phyloP scores from a whole-genome alignment of 2,329 filamentous ascomycete species.

The Colletotrichum sp. region DNA sequence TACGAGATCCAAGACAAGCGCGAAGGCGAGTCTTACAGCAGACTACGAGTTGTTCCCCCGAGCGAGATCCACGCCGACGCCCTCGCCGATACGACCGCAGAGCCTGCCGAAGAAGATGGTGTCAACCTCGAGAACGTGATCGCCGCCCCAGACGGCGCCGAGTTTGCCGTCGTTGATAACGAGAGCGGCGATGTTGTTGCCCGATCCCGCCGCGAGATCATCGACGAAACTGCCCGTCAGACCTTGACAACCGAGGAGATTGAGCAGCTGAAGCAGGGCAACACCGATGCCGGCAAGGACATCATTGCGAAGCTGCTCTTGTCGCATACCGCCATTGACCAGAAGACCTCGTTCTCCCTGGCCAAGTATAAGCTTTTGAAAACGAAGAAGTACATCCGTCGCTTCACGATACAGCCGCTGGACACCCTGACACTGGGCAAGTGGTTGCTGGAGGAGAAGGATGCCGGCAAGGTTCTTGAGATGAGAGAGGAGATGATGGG shows the following conservation, averaged over 20 bases:
- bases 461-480: slow-evolving; percentile 40
- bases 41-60: slow-evolving; percentile 79
- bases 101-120: slow-evolving; percentile 36
- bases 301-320: slow-evolving; percentile 92
- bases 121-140: slow-evolving; percentile 49
- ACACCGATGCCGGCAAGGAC: slow-evolving; percentile 81
- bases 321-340: slow-evolving; percentile 86
- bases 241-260: slow-evolving; percentile 78
- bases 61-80: slow-evolving; percentile 85
- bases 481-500: slow-evolving; percentile 47
- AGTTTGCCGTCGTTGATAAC: slow-evolving; percentile 46
- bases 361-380: slow-evolving; percentile 97
- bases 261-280: slow-evolving; percentile 76
- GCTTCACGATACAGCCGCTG: slow-evolving; percentile 85
- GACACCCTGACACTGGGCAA: slow-evolving; percentile 78
- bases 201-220: slow-evolving; percentile 62
- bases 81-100: slow-evolving; percentile 53
- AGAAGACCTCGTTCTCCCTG: slow-evolving; percentile 92
- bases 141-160: slow-evolving; percentile 39
- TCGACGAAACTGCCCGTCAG: slow-evolving; percentile 72
- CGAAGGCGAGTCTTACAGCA: slow-evolving; percentile 67
- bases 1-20: slow-evolving; percentile 83
- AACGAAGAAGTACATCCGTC: slow-evolving; percentile 88
- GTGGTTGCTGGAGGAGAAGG: slow-evolving; percentile 67
- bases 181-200: slow-evolving; percentile 51